Evolutionary conservation across 1,284 basidiomycete species (phyloP).

Genomic region (Malassezia yamatoensis): DNA sequence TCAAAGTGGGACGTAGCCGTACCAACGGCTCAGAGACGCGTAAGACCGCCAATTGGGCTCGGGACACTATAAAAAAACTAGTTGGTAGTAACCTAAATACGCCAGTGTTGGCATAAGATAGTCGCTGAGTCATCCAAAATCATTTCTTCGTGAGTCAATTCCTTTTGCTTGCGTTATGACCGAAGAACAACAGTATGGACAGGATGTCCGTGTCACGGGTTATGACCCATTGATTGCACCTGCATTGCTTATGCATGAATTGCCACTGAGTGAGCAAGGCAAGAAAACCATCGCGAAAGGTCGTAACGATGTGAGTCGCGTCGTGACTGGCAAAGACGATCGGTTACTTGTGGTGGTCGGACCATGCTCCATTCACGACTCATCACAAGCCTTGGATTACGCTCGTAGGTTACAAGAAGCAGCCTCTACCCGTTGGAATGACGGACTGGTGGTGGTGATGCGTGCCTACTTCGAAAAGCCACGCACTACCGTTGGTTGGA

Average conservation of each 20-base stretch:
- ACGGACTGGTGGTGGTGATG: constrained; percentile 82
- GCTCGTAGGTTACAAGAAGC: constrained; percentile 52
- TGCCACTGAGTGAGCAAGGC: constrained; percentile 31
- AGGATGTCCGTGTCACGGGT: constrained; percentile 41
- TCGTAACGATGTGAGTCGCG: constrained; percentile 27
- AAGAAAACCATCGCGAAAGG: constrained; percentile 35
- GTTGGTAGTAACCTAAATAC: constrained; percentile 1
- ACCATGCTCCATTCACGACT: constrained; percentile 88
- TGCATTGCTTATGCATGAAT: constrained; percentile 38
- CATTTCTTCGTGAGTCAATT: not conserved
- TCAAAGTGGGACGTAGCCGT: constrained; percentile 56
- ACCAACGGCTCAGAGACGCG: constrained; percentile 51
- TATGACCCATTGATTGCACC: constrained; percentile 46
- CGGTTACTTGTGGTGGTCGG: constrained; percentile 53
- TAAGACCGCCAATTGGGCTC: constrained; percentile 54
- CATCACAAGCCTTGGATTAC: constrained; percentile 81
- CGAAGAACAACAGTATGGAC: constrained; percentile 20
- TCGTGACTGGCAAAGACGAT: constrained; percentile 44
- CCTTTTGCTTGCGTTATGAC: constrained; percentile 5
- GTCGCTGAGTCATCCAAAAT: not conserved
- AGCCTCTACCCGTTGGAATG: constrained; percentile 53
- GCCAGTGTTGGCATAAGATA: constrained; percentile 1
- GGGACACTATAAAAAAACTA: constrained; percentile 50
- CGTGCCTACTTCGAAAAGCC: constrained; percentile 79
- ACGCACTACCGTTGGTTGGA: constrained; percentile 65